phyloP scores from a whole-genome alignment of 768 basidiomycete species.

The Tulasnella calospora region DNA sequence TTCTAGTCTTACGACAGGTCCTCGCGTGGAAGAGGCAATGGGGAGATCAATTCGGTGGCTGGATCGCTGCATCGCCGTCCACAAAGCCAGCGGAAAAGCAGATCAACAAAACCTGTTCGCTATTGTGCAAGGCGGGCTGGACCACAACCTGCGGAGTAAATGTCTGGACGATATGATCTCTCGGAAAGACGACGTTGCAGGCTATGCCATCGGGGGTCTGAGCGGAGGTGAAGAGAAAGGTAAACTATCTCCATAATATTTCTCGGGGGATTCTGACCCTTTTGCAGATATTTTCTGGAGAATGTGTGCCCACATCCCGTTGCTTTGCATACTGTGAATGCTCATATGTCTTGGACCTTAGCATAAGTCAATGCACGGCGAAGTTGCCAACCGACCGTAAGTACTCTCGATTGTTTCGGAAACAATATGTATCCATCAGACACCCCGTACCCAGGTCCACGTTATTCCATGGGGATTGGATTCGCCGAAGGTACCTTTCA shows the following conservation, averaged over 20 bases:
- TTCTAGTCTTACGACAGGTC: conserved; percentile 71
- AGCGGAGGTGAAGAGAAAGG: conserved; percentile 93
- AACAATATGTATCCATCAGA: neutral
- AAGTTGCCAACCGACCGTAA: conserved; percentile 71
- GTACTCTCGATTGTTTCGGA: conserved; percentile 33
- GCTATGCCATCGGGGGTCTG: conserved; percentile 84
- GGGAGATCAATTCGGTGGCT: conserved; percentile 82
- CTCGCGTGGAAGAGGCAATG: conserved; percentile 84
- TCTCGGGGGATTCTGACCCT: neutral
- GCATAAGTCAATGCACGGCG: conserved; percentile 77
- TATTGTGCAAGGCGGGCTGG: conserved; percentile 85
- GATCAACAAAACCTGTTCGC: conserved; percentile 80
- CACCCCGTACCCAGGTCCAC: conserved; percentile 53
- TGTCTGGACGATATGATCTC: conserved; percentile 80
- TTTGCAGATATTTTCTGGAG: conserved; percentile 72
- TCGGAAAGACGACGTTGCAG: conserved; percentile 70
- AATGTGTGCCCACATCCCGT: conserved; percentile 50
- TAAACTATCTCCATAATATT: conserved; percentile 32
- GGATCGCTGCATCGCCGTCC: conserved; percentile 76
- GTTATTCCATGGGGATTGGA: conserved; percentile 90
- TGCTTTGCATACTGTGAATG: conserved; percentile 21
- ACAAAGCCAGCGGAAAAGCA: conserved; percentile 61
- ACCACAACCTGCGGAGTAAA: conserved; percentile 60
- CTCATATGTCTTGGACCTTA: conserved; percentile 25
- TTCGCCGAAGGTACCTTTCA: conserved; percentile 71